phyloP scores from a whole-genome alignment of 228 moss, liverwort and hornwort genomes.

The Sphagnum magellanicum region DNA sequence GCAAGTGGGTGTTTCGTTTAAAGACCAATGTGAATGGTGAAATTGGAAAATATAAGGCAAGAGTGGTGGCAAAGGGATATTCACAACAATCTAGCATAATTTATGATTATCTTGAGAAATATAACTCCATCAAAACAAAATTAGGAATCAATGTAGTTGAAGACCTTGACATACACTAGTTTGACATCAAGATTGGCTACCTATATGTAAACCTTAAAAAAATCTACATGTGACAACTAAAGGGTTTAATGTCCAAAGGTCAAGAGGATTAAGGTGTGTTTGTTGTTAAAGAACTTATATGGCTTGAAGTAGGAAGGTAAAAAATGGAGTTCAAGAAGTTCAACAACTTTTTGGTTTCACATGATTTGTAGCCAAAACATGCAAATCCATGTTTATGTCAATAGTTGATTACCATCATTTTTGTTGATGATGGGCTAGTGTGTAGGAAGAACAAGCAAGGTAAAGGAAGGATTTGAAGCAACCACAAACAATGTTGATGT shows the following conservation, averaged over 20 bases:
- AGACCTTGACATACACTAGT: not conserved
- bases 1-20: not conserved
- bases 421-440: not conserved
- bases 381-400: slow-evolving; percentile 1
- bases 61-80: slow-evolving; percentile 2
- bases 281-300: slow-evolving; percentile 1
- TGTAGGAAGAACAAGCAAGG: not conserved
- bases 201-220: not conserved
- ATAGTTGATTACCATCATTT: not conserved
- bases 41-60: not conserved
- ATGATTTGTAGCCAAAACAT: not conserved
- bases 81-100: not conserved
- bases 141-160: not conserved
- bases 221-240: not conserved
- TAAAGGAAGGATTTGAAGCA: not conserved
- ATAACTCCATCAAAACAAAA: too few relatives aligned
- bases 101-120: not conserved
- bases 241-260: not conserved
- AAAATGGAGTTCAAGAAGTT: not conserved
- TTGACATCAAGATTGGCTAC: not conserved
- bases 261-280: slow-evolving; percentile 1
- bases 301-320: slow-evolving; percentile 3
- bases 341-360: not conserved
- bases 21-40: not conserved
- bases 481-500: not conserved